Evolutionary conservation across 805 yeast species (phyloP), one percentile per base, ranked within the genome.

Genomic region (Metschnikowia reukaufii): DNA sequence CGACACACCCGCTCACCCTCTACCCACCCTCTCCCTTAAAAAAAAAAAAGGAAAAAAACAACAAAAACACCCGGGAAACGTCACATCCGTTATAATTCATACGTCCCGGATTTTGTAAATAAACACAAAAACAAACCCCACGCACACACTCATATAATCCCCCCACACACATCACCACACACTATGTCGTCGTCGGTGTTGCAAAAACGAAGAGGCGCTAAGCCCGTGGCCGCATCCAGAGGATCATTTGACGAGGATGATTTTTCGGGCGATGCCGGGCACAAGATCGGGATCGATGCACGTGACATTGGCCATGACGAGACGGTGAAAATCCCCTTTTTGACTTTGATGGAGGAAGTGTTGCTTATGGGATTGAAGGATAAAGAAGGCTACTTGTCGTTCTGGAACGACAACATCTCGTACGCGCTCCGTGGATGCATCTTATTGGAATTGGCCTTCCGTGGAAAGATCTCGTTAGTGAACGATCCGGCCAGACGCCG

Each of bases 341-440:
- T 94, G 56, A 94, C 99, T 0, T 71, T 94, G 55, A 90, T 94
- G 97, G 99, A 94, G 67, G 99, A 94, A 68, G 97, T 94, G 6
- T 73, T 94, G 54, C 76, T 94, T 52, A 79, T 94, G 73, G 99
- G 99, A 4, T 77, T 94, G 55, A 91, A 92, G 62, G 98, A 94
- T 68, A 86, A 87, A 58, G 98, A 94, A 67, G 99, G 99, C 10
- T 90, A 92, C 66, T 74, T 94, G 37, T 89, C 97, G 23, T 94
- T 94, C 69, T 94, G 99, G 99, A 94, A 94, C 64, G 99, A 94
- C 68, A 91, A 89, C 67, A 91, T 94, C 45, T 89, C 97, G 19
- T 94, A 94, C 70, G 96, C 97, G 1, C 76, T 94, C 49, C 82
- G 99, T 59, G 99, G 99, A 10, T 86, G 97, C 64, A 92, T 94